Conservation (phyloP, 1,139 yeast genomes). For the Geotrichum reessii region DNA sequence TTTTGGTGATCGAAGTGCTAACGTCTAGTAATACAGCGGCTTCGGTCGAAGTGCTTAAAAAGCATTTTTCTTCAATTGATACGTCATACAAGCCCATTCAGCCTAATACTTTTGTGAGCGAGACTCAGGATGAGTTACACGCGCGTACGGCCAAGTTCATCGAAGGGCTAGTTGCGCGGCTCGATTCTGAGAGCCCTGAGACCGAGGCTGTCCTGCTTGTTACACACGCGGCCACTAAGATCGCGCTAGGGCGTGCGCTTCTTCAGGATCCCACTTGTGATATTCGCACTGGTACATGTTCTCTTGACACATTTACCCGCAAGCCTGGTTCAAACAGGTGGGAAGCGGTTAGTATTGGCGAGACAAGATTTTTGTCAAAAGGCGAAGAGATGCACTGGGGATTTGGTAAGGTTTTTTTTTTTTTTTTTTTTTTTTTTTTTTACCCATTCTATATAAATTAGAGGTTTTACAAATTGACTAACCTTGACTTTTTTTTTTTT, state of each 20-base stretch:
- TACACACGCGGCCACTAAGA: conserved; percentile 82
- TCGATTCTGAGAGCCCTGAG: conserved; percentile 52
- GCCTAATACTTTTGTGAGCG: conserved; percentile 60
- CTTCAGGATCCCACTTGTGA: conserved; percentile 46
- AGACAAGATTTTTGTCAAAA: conserved; percentile 53
- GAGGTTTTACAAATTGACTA: not conserved
- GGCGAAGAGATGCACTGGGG: conserved; percentile 96
- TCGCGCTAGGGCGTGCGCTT: conserved; percentile 68
- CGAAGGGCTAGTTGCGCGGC: conserved; percentile 44
- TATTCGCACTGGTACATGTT: conserved; percentile 51
- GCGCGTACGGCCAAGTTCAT: conserved; percentile 50
- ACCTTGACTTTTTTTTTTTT: not conserved
- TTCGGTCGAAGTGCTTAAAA: conserved; percentile 41
- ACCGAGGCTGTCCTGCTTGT: conserved; percentile 54
- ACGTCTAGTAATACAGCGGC: conserved; percentile 40
- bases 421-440: not conserved
- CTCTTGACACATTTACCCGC: conserved; percentile 50
- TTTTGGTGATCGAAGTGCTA: not conserved
- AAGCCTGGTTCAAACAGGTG: conserved; percentile 46
- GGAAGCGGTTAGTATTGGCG: conserved; percentile 59
- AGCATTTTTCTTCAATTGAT: conserved; percentile 48
- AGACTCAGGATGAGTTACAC: conserved; percentile 57
- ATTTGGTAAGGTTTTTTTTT: conserved; percentile 43
- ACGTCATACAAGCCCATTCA: conserved; percentile 42
- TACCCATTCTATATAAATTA: too few species aligned